Evolutionary conservation across 73 alveolate species (phyloP), one percentile per base, ranked within the genome.

Genomic region (Paramecium primaurelia): DNA sequence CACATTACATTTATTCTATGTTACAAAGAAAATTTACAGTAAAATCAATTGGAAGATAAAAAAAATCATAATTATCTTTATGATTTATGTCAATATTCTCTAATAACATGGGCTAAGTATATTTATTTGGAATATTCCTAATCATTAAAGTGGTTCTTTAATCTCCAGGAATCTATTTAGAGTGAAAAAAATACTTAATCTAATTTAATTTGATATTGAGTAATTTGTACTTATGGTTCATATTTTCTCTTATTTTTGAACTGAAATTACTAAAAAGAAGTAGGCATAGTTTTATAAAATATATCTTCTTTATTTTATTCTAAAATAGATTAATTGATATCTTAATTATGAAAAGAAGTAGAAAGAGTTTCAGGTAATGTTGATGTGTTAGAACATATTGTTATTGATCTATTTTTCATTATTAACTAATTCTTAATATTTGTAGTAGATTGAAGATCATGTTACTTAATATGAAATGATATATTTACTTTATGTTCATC

Each of bases 111-210:
- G 95, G 90, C 80, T 93, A 77, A 32, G 97, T 95, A 88, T 96
- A 98, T 93, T 98, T 98, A 92, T 97, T 97, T 2, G 99, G 99
- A 49, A 98, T 98, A 92, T 98, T 97, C 92, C 97, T 98, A 34
- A 98, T 98, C 99, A 98, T 98, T 38, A 98, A 88, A 6, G 99
- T 97, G 25, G 95, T 91, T 86, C 96, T 93, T 11, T 71, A 49
- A 68, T 93, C 96, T 26, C 77, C 86, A 22, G 73, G 73, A 30
- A 73, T 73, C 87, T 73, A 38, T 5, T 14, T 38, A 40, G 59
- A 16, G 42, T 16, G 4, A 36, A 16, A n/a, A 2, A 20, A 37
- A 2, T 73, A 73, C 87, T 12, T 73, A 11, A 20, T 32, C 38
- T n/a, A 73, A 16, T 12, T 32, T 14, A 16, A 73, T 73, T 38